A percentile compares a stretch with the other conserved stretches of the same genome.
phyloP scores from a whole-genome alignment of 139 green algal genomes.

The Volvox africanus region DNA sequence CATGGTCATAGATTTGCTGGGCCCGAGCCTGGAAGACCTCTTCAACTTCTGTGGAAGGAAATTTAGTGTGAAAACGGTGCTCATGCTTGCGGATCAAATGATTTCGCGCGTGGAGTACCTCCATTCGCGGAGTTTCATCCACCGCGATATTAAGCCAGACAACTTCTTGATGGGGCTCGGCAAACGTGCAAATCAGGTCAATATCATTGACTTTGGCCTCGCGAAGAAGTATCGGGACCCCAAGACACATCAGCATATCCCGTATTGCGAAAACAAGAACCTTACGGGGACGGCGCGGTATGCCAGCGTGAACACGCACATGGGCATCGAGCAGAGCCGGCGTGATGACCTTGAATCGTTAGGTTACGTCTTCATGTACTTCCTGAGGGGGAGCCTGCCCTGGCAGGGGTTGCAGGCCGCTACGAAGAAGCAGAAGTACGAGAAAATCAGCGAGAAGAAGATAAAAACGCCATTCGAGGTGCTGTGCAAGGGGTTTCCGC shows the following conservation, averaged over 20 bases:
- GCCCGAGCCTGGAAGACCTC: slow-evolving; percentile 96
- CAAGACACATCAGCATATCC: slow-evolving; percentile 98
- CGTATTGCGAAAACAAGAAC: slow-evolving; percentile 99
- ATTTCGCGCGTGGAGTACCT: slow-evolving; percentile 96
- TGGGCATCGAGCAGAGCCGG: slow-evolving; percentile 97
- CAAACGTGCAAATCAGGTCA: slow-evolving; percentile 95
- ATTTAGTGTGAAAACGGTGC: slow-evolving; percentile 97
- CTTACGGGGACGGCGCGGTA: slow-evolving; percentile 96
- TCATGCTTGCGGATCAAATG: slow-evolving; percentile 99
- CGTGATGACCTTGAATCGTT: slow-evolving; percentile 77
- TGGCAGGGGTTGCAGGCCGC: slow-evolving; percentile 92
- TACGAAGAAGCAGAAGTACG: slow-evolving; percentile 99
- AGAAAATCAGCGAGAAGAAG: slow-evolving; percentile 99
- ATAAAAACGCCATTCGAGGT: slow-evolving; percentile 97
- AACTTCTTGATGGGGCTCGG: slow-evolving; percentile 99
- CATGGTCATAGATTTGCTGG: slow-evolving; percentile 99
- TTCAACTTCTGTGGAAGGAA: slow-evolving; percentile 99
- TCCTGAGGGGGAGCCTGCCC: slow-evolving; percentile 93
- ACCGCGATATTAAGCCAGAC: slow-evolving; percentile 98
- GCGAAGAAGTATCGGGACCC: slow-evolving; percentile 99
- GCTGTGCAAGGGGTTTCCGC: slow-evolving; percentile 95
- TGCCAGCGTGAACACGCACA: slow-evolving; percentile 98
- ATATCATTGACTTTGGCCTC: slow-evolving; percentile 98
- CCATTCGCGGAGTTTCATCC: slow-evolving; percentile 98
- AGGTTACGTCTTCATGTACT: slow-evolving; percentile 99